Conservation (phyloP, 768 basidiomycete species). For the Hygrophoropsis aurantiaca region DNA sequence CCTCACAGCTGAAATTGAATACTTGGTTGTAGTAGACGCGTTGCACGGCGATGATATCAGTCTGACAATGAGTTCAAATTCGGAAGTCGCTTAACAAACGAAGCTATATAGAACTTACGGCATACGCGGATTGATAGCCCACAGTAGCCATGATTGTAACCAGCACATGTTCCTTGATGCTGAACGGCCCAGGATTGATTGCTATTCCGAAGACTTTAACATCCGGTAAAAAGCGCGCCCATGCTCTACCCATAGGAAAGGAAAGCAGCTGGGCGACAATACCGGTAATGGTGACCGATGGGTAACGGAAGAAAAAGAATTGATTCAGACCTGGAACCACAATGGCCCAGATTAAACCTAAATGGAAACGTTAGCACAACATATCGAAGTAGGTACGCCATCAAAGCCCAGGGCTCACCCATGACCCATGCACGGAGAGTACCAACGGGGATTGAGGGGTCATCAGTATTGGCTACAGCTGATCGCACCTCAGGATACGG, state of each 20-base stretch:
- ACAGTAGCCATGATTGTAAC: conserved; percentile 60
- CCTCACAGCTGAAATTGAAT: conserved; percentile 42
- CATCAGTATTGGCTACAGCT: conserved; percentile 65
- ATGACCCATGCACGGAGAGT: conserved; percentile 56
- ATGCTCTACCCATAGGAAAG: conserved; percentile 62
- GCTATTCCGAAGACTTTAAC: conserved; percentile 49
- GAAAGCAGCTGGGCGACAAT: conserved; percentile 69
- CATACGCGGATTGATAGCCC: conserved; percentile 10
- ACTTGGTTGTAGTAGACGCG: conserved; percentile 56
- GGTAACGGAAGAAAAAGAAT: conserved; percentile 67
- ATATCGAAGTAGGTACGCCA: not conserved
- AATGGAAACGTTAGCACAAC: not conserved
- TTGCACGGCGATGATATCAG: conserved; percentile 68
- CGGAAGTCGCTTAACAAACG: conserved; percentile 12
- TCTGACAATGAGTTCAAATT: conserved; percentile 20
- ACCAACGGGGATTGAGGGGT: conserved; percentile 55
- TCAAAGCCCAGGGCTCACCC: conserved; percentile 26
- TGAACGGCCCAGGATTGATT: conserved; percentile 68
- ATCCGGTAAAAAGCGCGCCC: conserved; percentile 52
- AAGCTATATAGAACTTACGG: not conserved
- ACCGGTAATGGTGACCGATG: conserved; percentile 34
- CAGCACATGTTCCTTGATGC: conserved; percentile 62
- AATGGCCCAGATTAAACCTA: conserved; percentile 44
- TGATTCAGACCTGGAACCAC: conserved; percentile 67
- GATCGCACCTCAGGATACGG: conserved; percentile 76